Evolutionary conservation across 495 filamentous ascomycete species (phyloP).

Genomic region (Baudoinia panamericana): DNA sequence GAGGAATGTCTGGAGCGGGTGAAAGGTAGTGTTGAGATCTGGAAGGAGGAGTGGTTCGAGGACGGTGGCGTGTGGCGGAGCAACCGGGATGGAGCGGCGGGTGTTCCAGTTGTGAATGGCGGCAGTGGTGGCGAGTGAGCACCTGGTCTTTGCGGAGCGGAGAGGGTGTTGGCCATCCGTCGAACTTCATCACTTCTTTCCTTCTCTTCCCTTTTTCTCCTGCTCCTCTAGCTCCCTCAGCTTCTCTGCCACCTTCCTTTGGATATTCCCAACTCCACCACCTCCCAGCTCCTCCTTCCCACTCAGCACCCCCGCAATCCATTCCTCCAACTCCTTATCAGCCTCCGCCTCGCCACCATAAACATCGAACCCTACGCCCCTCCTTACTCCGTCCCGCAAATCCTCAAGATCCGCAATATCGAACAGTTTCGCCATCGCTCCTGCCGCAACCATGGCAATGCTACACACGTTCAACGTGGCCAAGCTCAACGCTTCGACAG

Average conservation of each 20-base stretch:
- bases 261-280: too few species aligned
- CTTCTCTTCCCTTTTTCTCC: slow-evolving; percentile 8
- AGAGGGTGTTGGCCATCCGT: background rate
- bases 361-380: slow-evolving; percentile 34
- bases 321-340: slow-evolving; percentile 51
- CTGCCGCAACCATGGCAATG: slow-evolving; percentile 52
- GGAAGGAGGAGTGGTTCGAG: slow-evolving; percentile 87
- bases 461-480: slow-evolving; percentile 69
- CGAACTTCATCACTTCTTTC: background rate
- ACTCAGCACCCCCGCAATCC: slow-evolving; percentile 49
- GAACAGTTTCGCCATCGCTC: slow-evolving; percentile 54
- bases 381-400: slow-evolving; percentile 42
- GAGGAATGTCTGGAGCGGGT: slow-evolving; percentile 82
- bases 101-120: slow-evolving; percentile 20
- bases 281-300: slow-evolving; percentile 36
- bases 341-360: slow-evolving; percentile 41
- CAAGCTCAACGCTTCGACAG: slow-evolving; percentile 65
- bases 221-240: slow-evolving; percentile 13
- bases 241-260: slow-evolving; percentile 11
- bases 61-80: slow-evolving; percentile 78
- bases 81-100: slow-evolving; percentile 63
- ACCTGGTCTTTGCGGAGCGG: background rate
- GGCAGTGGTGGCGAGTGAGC: background rate
- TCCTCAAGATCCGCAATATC: slow-evolving; percentile 62
- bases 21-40: slow-evolving; percentile 80